Evolutionary conservation across 805 yeast genomes (phyloP), one percentile per base, ranked within the genome.

Genomic region (Danielia oregonensis): DNA sequence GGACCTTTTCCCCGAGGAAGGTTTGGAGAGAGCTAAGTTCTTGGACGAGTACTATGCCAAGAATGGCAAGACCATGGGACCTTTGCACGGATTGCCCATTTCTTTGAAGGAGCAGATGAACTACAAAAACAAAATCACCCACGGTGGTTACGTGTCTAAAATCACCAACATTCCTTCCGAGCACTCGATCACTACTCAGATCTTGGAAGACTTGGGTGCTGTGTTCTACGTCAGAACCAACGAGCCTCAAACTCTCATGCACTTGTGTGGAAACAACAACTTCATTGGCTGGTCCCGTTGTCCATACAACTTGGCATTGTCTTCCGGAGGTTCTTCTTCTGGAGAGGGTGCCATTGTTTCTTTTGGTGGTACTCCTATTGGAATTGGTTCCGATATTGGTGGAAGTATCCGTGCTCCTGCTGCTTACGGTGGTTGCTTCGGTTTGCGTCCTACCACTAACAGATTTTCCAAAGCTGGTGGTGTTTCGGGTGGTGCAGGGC

Each of bases 291-390:
- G 76, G 43, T 67, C 83, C 5, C 63, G 73, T 51, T 80, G 80
- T 51, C 75, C 84, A 1, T 59, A 63, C 56, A 80, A 81, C 45
- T 63, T 78, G 24, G 57, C 68, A 17, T 62, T 79, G 39, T 72
- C 82, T 13, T 69, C 82, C 2, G 86, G 87, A 43, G 87, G 87
- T n/a, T 76, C 83, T 1, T 76, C 84, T 3, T 81, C 83, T 25
- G 87, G 87, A 40, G 87, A 80, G 54, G 84, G 86, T 43, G 78
- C 83, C 0, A 53, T 76, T 40, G 73, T 78, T 33, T 76, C 74
- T 2, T 68, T 75, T 53, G 73, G 69, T 34, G 86, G 77, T 5
- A 75, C 84, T 13, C 72, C 78, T 1, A 43, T 81, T 27, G 89
- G 83, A 13, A 63, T 77, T 27, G 86, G 86, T 26, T 74, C 83